A percentile compares a stretch with the other conserved stretches of the same genome.
Conservation (phyloP, 768 basidiomycete species). For the Filobasidium wieringae region DNA sequence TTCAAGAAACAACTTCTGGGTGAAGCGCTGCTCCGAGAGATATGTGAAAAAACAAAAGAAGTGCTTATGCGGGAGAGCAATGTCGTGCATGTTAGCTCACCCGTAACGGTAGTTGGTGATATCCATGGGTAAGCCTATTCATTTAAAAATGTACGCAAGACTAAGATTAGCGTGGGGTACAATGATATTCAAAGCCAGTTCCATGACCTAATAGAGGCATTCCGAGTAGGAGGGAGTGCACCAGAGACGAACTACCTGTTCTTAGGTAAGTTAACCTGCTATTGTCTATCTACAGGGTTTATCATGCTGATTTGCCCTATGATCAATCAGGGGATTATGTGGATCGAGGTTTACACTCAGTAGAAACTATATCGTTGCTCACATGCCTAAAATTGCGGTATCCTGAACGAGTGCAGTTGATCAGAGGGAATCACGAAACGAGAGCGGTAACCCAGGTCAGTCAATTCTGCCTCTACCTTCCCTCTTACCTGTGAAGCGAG, state of each 20-base stretch:
- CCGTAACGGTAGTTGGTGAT: slow-evolving; percentile 96
- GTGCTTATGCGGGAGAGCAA: slow-evolving; percentile 98
- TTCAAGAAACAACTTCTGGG: slow-evolving; percentile 86
- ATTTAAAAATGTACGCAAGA: background rate
- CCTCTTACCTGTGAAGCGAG: background rate
- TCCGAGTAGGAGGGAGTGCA: slow-evolving; percentile 92
- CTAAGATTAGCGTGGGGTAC: no score
- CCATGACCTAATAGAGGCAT: slow-evolving; percentile 98
- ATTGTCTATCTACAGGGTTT: background rate
- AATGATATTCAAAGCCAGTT: slow-evolving; percentile 97
- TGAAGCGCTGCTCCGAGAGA: slow-evolving; percentile 87
- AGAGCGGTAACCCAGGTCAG: slow-evolving; percentile 92
- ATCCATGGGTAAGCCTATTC: slow-evolving; percentile 76
- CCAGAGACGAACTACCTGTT: slow-evolving; percentile 98
- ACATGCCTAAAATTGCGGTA: slow-evolving; percentile 95
- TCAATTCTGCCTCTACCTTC: slow-evolving; percentile 14
- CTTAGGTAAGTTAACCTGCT: slow-evolving; percentile 53
- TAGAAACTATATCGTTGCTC: slow-evolving; percentile 93
- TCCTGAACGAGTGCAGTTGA: slow-evolving; percentile 90
- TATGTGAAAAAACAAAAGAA: slow-evolving; percentile 99
- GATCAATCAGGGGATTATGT: slow-evolving; percentile 77
- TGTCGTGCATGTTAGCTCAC: slow-evolving; percentile 90
- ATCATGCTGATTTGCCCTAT: background rate
- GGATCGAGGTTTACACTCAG: slow-evolving; percentile 91
- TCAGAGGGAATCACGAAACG: slow-evolving; percentile 95